A percentile compares a stretch with the other conserved stretches of the same genome.
Evolutionary conservation across 2,329 filamentous ascomycete genomes (phyloP).

Genomic region (Aspergillus oerlinghausenensis): DNA sequence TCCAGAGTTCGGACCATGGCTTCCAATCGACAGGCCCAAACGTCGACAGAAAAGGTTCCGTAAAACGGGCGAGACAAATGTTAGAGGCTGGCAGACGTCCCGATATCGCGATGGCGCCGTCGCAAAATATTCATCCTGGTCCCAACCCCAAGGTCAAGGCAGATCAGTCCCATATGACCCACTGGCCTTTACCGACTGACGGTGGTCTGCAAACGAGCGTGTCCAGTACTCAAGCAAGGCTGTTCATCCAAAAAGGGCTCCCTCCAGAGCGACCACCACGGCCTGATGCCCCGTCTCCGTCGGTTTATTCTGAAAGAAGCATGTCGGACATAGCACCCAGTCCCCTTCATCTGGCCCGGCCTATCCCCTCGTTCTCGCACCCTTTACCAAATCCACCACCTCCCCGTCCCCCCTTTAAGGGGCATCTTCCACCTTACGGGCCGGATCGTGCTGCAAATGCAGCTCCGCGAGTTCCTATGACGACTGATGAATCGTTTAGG

Average conservation of each 20-base stretch:
- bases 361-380: constrained; percentile 26
- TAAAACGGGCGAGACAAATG: constrained; percentile 32
- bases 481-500: constrained; percentile 26
- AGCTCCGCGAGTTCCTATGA: constrained; percentile 23
- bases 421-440: constrained; percentile 12
- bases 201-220: constrained; percentile 20
- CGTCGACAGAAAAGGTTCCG: constrained; percentile 28
- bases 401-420: constrained; percentile 14
- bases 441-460: constrained; percentile 20
- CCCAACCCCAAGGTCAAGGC: constrained; percentile 12
- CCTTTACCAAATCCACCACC: constrained; percentile 18
- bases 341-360: constrained; percentile 18
- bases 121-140: constrained; percentile 8
- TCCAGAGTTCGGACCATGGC: constrained; percentile 7
- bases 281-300: constrained; percentile 36
- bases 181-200: constrained; percentile 45
- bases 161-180: constrained; percentile 33
- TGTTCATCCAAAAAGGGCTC: constrained; percentile 30
- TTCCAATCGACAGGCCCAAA: constrained; percentile 4
- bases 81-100: constrained; percentile 29
- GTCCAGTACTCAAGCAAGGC: constrained; percentile 21
- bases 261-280: constrained; percentile 40
- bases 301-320: constrained; percentile 32
- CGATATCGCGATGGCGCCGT: constrained; percentile 8
- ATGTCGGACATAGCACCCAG: constrained; percentile 21